Evolutionary conservation across 2,329 filamentous ascomycete genomes (phyloP).

Genomic region (Fusarium sp.): DNA sequence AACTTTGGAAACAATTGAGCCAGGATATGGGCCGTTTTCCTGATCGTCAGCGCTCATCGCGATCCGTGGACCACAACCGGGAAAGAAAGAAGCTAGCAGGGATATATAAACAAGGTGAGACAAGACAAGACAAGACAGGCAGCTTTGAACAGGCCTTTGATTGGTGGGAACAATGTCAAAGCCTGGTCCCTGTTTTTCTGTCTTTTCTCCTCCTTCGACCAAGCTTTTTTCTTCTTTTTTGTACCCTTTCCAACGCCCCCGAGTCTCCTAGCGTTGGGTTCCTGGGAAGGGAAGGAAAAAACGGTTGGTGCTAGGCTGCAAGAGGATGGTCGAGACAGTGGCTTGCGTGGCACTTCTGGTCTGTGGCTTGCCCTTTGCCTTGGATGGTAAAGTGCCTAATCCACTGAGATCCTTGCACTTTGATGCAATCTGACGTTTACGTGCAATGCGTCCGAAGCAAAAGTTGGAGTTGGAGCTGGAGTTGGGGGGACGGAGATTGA

Average conservation of each 20-base stretch:
- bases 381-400: background rate
- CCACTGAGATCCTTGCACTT: slow-evolving; percentile 11
- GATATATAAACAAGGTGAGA: slow-evolving; percentile 1
- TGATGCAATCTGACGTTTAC: slow-evolving; percentile 38
- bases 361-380: slow-evolving; percentile 27
- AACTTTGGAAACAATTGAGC: slow-evolving; percentile 4
- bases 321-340: slow-evolving; percentile 27
- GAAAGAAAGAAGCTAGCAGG: slow-evolving; percentile 30
- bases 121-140: slow-evolving; percentile 38
- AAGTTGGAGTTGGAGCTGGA: background rate
- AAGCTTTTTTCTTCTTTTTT: slow-evolving; percentile 19
- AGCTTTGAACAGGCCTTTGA: background rate
- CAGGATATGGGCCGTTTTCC: slow-evolving; percentile 3
- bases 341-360: slow-evolving; percentile 31
- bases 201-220: background rate
- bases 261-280: slow-evolving; percentile 4
- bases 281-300: slow-evolving; percentile 2
- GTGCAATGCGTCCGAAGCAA: background rate
- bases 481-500: background rate
- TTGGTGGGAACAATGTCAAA: slow-evolving; percentile 24
- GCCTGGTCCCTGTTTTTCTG: slow-evolving; percentile 19
- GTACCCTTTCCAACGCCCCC: too few relatives aligned
- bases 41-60: slow-evolving; percentile 38
- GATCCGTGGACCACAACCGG: slow-evolving; percentile 34
- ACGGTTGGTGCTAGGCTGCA: slow-evolving; percentile 17